Conservation (phyloP, 768 basidiomycete species). For the Russula sp. region DNA sequence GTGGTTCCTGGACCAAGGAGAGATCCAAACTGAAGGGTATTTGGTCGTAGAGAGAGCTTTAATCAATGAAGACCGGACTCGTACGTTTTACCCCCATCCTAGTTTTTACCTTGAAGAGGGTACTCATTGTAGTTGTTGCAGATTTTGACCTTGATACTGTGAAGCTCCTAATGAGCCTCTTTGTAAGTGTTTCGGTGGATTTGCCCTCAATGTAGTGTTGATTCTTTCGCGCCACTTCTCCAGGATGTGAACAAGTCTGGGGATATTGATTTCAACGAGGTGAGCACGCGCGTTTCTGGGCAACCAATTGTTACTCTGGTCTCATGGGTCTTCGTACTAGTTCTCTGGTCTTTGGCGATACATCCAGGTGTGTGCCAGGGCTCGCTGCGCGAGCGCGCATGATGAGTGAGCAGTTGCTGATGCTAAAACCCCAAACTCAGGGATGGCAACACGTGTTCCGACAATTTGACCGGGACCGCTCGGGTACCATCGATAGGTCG, state of each 20-base stretch:
- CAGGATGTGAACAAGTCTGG: constrained; percentile 71
- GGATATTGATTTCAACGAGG: constrained; percentile 75
- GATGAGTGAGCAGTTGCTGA: neutral
- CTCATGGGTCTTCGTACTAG: constrained; percentile 25
- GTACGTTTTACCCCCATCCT: constrained; percentile 40
- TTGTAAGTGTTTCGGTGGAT: constrained; percentile 42
- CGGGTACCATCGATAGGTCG: constrained; percentile 65
- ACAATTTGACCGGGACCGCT: constrained; percentile 75
- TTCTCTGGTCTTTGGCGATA: constrained; percentile 81
- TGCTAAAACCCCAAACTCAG: constrained; percentile 27
- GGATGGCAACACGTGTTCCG: constrained; percentile 84
- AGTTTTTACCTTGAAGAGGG: neutral
- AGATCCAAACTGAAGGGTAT: constrained; percentile 24
- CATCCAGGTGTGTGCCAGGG: constrained; percentile 45
- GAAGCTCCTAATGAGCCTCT: constrained; percentile 75
- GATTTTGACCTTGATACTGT: constrained; percentile 87
- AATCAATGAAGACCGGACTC: constrained; percentile 66
- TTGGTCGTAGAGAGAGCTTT: constrained; percentile 38
- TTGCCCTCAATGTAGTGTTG: too few relatives aligned
- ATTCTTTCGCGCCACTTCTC: neutral
- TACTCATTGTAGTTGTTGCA: constrained; percentile 26
- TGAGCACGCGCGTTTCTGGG: constrained; percentile 27
- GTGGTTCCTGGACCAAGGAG: neutral
- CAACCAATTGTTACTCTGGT: constrained; percentile 18
- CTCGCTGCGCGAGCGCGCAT: neutral